These are phyloP conservation scores for Mortierella sp. DNA, from an alignment of 371 early-diverging fungal species.

Conservation along the genomic window DNA sequence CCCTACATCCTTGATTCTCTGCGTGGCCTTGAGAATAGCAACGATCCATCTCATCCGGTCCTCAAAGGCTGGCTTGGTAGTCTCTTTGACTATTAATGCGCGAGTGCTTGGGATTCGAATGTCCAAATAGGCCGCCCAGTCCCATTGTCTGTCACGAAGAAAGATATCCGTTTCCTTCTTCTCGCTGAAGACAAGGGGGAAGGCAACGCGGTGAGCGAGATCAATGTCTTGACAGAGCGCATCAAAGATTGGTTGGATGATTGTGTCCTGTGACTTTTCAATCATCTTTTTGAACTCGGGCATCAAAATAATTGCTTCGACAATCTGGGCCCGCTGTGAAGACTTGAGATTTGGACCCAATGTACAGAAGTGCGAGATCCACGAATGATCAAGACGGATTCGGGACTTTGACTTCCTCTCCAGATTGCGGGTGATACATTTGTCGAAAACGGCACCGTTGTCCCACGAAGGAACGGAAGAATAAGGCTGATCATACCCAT, in stretches of 20 bases:
- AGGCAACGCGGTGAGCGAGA: conserved; percentile 31
- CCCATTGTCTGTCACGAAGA: conserved; percentile 18
- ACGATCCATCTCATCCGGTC: conserved; percentile 47
- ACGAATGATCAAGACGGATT: conserved; percentile 16
- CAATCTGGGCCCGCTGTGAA: conserved; percentile 28
- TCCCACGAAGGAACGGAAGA: conserved; percentile 42
- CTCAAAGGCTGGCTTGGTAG: conserved; percentile 42
- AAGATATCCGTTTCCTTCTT: conserved; percentile 29
- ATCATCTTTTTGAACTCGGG: conserved; percentile 29
- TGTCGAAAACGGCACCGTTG: conserved; percentile 27
- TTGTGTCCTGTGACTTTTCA: conserved; percentile 2
- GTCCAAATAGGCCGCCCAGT: conserved; percentile 44
- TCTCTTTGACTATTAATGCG: conserved; percentile 29
- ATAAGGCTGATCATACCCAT: conserved; percentile 18
- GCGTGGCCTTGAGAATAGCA: conserved; percentile 36
- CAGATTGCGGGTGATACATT: conserved; percentile 16
- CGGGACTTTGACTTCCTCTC: conserved; percentile 8
- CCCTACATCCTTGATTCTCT: conserved; percentile 12
- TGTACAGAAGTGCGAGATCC: conserved; percentile 24
- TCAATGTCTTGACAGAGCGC: conserved; percentile 30
- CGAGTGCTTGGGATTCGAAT: conserved; percentile 38
- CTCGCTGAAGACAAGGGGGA: conserved; percentile 37
- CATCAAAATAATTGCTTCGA: conserved; percentile 13
- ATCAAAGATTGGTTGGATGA: conserved; percentile 12
- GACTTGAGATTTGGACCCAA: conserved; percentile 18